Evolutionary conservation across 306 rosid species (phyloP), one percentile per base, ranked within the genome.

Genomic region (Fragaria nilgerrensis): DNA sequence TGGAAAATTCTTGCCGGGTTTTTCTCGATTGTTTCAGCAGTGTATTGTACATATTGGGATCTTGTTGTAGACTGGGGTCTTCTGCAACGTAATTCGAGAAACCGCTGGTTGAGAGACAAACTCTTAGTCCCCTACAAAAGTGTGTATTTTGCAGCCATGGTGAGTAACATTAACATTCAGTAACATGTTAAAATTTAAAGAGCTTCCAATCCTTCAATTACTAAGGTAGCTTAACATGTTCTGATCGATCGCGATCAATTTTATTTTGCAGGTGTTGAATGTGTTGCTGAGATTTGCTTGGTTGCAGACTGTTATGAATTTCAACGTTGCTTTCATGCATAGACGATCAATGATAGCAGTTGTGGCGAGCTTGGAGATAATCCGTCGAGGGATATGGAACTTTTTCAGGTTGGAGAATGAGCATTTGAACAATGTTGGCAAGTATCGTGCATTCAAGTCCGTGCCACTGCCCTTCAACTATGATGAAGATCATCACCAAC

Each of bases 341-440:
- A 25, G 12, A 78, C 52, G 87, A 64, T 79, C 90, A 11, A 78
- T 88, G 85, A 7, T 5, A 36, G 39, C 39, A 36, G 6, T 4
- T 65, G 82, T 84, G 29, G 91, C 92, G 9, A 55, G 87, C 69
- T 82, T 92, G 49, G 95, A 92, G 79, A 90, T 92, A 76, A 81
- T 92, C 68, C 89, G 91, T 48, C 90, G 92, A 9, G 97, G 95
- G 59, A 81, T 92, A 49, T 90, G 97, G 90, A 92, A 49, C 74
- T 91, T 92, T 84, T 90, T 91, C 83, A 86, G 97, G 80, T 43
- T 88, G 86, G 95, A 92, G 84, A 92, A 90, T 72, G 97, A 90
- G 83, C 97, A 92, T 78, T 77, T 90, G 82, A 92, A 83, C 84
- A 92, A 92, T 73, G 97, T 92, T 45, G 95, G 95, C 78, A 92